Base-by-base conservation (phyloP, 352 stramenopile genomes). In the Pseudoperonospora humuli region DNA sequence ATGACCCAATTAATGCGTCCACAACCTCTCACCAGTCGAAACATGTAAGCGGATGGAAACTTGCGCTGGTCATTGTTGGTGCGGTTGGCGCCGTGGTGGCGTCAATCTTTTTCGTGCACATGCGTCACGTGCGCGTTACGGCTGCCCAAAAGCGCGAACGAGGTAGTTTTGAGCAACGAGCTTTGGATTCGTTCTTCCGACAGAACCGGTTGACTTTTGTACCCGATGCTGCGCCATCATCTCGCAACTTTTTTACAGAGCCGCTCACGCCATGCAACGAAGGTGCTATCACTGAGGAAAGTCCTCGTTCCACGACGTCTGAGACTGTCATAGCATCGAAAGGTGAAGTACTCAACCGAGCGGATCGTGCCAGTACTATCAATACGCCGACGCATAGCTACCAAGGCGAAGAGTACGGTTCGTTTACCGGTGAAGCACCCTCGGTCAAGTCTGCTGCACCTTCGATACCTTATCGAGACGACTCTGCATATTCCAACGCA, bases 61-160 rank as follows among this genome's bases (percentile, higher is more conserved):
- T 81, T 34, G 56, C 38, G 29, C 18, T 78, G 0, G 67, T 84
- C 31, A 53, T 82, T 19, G 33, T 67, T 3, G 74, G 70, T 7
- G 49, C 72, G 14, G 57, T 86, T 14, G 66, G 45, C 2, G 55
- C 45, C 7, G 74, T 86, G 1, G 17, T 77, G 11, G 60, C 56
- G 13, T 77, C 67, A 19, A 50, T 86, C 19, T 67, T 83, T 55
- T 81, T 84, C 39, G 67, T 81, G 27, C 74, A 75, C 37, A 57
- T 57, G 42, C 58, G 45, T 13, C 54, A 72, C 35, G 57, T 62
- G 7, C 60, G 50, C 9, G 36, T 48, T 31, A 54, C 51, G 1
- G 42, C 52, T 0, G 59, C 64, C 1, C 50, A 57, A 31, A 58
- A 59, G 11, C 50, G 63, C 6, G 34, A 33, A 2, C 59, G 64